Evolutionary conservation across 2,329 filamentous ascomycete species (phyloP).

Genomic region (Curvularia lunata): DNA sequence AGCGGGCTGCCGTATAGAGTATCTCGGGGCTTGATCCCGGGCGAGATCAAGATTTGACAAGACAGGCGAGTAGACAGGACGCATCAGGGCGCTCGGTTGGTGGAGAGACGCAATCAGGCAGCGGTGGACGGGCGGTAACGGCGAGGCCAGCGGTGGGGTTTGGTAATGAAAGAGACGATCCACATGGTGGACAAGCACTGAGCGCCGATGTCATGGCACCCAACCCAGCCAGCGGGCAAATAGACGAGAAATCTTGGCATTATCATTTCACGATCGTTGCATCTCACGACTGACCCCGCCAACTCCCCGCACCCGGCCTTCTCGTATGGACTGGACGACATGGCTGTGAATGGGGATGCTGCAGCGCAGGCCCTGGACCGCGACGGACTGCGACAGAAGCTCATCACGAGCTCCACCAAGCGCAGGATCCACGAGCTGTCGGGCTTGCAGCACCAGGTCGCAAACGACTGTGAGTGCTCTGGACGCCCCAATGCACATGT

Average conservation of each 20-base stretch:
- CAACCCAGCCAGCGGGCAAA: conserved; percentile 1
- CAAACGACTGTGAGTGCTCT: conserved; percentile 51
- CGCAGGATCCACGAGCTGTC: conserved; percentile 54
- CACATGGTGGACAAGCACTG: conserved; percentile 12
- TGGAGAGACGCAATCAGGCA: conserved; percentile 2
- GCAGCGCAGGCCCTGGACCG: conserved; percentile 41
- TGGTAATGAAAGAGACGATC: conserved; percentile 23
- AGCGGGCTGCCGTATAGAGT: conserved; percentile 41
- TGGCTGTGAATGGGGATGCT: conserved; percentile 48
- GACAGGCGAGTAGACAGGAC: conserved; percentile 31
- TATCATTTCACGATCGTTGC: conserved; percentile 17
- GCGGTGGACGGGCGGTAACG: conserved; percentile 8
- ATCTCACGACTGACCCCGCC: conserved; percentile 31
- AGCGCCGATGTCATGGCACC: conserved; percentile 25
- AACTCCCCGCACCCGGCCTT: conserved; percentile 32
- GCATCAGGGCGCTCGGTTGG: conserved; percentile 40
- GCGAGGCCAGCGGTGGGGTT: conserved; percentile 8
- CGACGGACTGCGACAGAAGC: conserved; percentile 48
- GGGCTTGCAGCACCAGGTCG: conserved; percentile 52
- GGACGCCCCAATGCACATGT: background rate
- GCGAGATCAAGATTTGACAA: conserved; percentile 44
- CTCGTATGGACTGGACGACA: conserved; percentile 43
- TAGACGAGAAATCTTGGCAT: conserved; percentile 31
- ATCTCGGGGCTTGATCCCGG: conserved; percentile 46
- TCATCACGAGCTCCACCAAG: conserved; percentile 58